A percentile compares a stretch with the other conserved stretches of the same genome.
These are phyloP conservation scores for Boletus edulis DNA, from an alignment of 768 basidiomycete species.

Conservation along the genomic window DNA sequence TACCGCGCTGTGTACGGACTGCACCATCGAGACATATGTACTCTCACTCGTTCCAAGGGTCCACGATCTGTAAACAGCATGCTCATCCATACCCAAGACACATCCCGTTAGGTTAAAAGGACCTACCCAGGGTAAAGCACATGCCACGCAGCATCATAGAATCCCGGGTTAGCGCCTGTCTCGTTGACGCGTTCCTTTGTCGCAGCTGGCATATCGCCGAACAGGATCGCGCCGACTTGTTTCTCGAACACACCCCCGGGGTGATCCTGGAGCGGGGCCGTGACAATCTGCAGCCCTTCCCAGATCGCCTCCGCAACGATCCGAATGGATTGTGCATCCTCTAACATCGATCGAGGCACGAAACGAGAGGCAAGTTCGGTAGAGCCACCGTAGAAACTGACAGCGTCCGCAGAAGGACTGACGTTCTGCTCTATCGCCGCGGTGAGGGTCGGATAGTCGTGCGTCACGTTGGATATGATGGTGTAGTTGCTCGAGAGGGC, in stretches of 20 bases:
- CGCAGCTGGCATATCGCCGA: constrained; percentile 13
- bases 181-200: constrained; percentile 8
- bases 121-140: constrained; percentile 9
- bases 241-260: neutral
- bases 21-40: neutral
- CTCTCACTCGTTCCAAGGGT: constrained; percentile 3
- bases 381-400: constrained; percentile 11
- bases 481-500: constrained; percentile 10
- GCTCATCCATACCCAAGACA: neutral
- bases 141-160: constrained; percentile 17
- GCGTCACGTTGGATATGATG: constrained; percentile 10
- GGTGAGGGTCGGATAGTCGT: constrained; percentile 12
- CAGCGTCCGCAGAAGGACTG: constrained; percentile 4
- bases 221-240: neutral
- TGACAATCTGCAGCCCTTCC: constrained; percentile 10
- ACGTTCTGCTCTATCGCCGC: constrained; percentile 2
- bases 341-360: constrained; percentile 12
- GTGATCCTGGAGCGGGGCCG: neutral
- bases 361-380: constrained; percentile 12
- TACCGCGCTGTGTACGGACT: constrained; percentile 2
- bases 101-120: neutral
- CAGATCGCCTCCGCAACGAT: constrained; percentile 18
- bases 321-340: neutral
- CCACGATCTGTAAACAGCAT: constrained; percentile 10
- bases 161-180: constrained; percentile 18